Conservation (phyloP, 2,329 filamentous ascomycete species). For the Paracamarosporium sp. region DNA sequence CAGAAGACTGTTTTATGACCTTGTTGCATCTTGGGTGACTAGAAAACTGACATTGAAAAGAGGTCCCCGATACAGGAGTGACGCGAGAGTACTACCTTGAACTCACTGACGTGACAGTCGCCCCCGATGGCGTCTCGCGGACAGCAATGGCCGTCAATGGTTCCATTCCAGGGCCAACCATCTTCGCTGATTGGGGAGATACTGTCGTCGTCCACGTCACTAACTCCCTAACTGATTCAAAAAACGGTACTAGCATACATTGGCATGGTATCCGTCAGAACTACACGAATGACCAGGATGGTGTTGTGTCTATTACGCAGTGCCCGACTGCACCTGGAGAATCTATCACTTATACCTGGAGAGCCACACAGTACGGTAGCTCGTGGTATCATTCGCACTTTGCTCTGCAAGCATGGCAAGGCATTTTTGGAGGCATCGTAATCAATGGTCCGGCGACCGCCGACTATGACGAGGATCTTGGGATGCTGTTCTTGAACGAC, state of each 20-base stretch:
- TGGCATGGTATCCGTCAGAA: slow-evolving; percentile 42
- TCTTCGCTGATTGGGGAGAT: slow-evolving; percentile 51
- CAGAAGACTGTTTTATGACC: background rate
- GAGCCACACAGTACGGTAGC: slow-evolving; percentile 48
- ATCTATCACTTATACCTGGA: slow-evolving; percentile 42
- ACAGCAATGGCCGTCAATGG: slow-evolving; percentile 50
- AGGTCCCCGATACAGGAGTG: slow-evolving; percentile 60
- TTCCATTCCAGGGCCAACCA: slow-evolving; percentile 52
- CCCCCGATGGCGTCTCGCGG: slow-evolving; percentile 62
- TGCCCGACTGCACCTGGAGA: slow-evolving; percentile 34
- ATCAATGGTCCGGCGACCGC: slow-evolving; percentile 50
- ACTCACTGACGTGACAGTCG: slow-evolving; percentile 49
- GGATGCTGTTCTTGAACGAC: slow-evolving; percentile 51
- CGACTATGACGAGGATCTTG: slow-evolving; percentile 53
- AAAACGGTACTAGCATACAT: slow-evolving; percentile 41
- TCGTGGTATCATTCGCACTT: slow-evolving; percentile 54
- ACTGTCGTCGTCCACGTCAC: slow-evolving; percentile 47
- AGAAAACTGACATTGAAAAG: background rate
- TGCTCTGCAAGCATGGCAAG: slow-evolving; percentile 49
- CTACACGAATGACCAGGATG: slow-evolving; percentile 39
- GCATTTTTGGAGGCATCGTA: slow-evolving; percentile 49
- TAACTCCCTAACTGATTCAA: slow-evolving; percentile 32
- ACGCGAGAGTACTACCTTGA: slow-evolving; percentile 58
- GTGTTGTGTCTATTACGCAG: slow-evolving; percentile 41
- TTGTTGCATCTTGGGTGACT: too few species aligned